These are phyloP conservation scores for Globisporangium acanthophoron DNA, from an alignment of 352 stramenopile species.

Conservation along the genomic window DNA sequence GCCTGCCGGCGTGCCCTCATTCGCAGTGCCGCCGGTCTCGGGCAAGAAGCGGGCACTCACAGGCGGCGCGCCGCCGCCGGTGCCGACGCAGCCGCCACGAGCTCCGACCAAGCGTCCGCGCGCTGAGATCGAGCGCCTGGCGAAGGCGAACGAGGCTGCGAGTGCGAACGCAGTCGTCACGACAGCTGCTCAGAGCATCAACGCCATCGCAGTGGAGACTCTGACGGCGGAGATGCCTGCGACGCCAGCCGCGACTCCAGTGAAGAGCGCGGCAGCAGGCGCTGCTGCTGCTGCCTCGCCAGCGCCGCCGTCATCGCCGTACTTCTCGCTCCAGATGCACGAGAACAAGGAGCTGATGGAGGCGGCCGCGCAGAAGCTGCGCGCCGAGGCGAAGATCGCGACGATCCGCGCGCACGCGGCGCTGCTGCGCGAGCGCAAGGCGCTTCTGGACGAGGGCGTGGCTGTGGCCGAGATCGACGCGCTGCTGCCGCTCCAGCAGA, in stretches of 20 bases:
- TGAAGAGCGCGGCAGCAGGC: not conserved
- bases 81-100: not conserved
- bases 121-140: conserved; percentile 12
- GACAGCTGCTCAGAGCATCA: not conserved
- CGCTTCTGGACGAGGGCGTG: conserved; percentile 15
- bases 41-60: conserved; percentile 14
- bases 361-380: conserved; percentile 12
- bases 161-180: not conserved
- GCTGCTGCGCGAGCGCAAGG: conserved; percentile 15
- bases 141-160: conserved; percentile 6
- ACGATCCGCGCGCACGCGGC: conserved; percentile 16
- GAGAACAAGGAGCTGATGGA: conserved; percentile 14
- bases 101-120: conserved; percentile 11
- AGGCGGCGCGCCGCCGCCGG: conserved; percentile 1
- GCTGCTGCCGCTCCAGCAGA: conserved; percentile 11
- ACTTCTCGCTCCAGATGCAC: not conserved
- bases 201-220: not conserved
- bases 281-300: not conserved
- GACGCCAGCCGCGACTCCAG: not conserved
- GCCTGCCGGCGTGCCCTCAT: conserved; percentile 10
- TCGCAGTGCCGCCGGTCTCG: not conserved
- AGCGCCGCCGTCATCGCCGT: not conserved
- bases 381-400: conserved; percentile 11
- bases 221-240: not conserved
- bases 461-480: conserved; percentile 13